Conservation (phyloP, 1,139 yeast genomes). For the Ogataea hybrid region DNA sequence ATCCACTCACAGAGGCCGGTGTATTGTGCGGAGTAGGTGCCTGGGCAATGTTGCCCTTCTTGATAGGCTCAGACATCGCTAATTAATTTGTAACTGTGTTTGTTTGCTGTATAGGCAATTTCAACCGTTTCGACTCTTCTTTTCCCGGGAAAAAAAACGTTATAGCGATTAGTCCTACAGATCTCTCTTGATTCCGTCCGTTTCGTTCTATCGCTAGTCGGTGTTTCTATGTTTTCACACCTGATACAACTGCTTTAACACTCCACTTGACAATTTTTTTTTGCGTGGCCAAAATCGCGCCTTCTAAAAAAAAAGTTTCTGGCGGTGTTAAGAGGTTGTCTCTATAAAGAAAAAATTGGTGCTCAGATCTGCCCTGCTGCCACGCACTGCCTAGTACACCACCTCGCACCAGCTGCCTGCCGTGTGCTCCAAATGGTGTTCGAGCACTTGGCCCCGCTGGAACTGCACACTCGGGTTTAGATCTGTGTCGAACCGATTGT, state of each 20-base stretch:
- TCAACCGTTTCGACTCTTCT: neutral
- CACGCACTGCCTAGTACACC: neutral
- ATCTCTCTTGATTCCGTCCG: neutral
- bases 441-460: too few species aligned
- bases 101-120: neutral
- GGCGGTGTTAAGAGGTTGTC: conserved; percentile 3
- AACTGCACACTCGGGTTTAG: too few species aligned
- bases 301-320: neutral
- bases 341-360: neutral
- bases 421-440: too few species aligned
- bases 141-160: neutral
- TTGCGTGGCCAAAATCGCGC: conserved; percentile 11
- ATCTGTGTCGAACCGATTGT: too few species aligned
- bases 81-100: neutral
- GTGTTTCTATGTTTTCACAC: neutral
- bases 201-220: neutral
- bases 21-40: conserved; percentile 99
- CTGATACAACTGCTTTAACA: neutral
- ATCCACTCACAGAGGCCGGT: conserved; percentile 83
- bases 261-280: conserved; percentile 8
- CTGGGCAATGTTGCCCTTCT: conserved; percentile 71
- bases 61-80: conserved; percentile 66
- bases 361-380: neutral
- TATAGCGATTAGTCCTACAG: neutral
- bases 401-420: too few species aligned